Evolutionary conservation across 345 rosid genomes (phyloP).

Genomic region (Cochlearia excelsa): DNA sequence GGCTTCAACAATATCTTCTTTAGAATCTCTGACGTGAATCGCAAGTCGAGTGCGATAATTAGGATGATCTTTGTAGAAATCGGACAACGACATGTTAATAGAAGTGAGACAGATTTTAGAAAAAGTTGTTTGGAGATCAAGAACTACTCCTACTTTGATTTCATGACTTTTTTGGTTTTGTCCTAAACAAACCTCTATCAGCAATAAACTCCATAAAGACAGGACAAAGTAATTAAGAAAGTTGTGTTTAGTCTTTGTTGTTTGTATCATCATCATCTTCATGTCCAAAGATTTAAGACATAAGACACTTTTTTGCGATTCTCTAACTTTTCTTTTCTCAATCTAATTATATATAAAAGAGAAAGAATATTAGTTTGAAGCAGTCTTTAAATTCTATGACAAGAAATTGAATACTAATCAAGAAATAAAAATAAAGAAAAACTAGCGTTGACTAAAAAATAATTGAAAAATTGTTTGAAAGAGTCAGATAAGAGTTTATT

Average conservation of each 20-base stretch:
- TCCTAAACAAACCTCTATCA: constrained; percentile 19
- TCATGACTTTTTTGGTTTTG: constrained; percentile 2
- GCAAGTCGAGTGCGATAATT: constrained; percentile 30
- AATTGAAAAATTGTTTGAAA: neutral
- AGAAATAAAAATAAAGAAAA: neutral
- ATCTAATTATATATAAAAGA: neutral
- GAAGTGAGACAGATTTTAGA: constrained; percentile 27
- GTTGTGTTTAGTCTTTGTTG: constrained; percentile 5
- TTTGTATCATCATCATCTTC: constrained; percentile 7
- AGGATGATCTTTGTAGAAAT: constrained; percentile 33
- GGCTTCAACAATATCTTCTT: constrained; percentile 33
- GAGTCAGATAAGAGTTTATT: constrained; percentile 1
- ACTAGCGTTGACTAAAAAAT: neutral
- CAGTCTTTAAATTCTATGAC: neutral
- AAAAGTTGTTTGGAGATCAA: constrained; percentile 26
- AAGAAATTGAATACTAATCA: neutral
- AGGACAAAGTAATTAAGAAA: constrained; percentile 2
- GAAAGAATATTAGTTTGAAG: neutral
- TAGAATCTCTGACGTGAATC: constrained; percentile 32
- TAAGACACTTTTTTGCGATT: neutral
- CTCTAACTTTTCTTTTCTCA: neutral
- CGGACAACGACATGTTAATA: constrained; percentile 31
- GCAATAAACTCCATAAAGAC: constrained; percentile 6
- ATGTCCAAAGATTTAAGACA: constrained; percentile 2
- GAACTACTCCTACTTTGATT: constrained; percentile 41